Percentiles rank a stretch among this genome's conserved stretches.
Evolutionary conservation across 2,329 filamentous ascomycete species (phyloP).

Genomic region (Sporothrix globosa): DNA sequence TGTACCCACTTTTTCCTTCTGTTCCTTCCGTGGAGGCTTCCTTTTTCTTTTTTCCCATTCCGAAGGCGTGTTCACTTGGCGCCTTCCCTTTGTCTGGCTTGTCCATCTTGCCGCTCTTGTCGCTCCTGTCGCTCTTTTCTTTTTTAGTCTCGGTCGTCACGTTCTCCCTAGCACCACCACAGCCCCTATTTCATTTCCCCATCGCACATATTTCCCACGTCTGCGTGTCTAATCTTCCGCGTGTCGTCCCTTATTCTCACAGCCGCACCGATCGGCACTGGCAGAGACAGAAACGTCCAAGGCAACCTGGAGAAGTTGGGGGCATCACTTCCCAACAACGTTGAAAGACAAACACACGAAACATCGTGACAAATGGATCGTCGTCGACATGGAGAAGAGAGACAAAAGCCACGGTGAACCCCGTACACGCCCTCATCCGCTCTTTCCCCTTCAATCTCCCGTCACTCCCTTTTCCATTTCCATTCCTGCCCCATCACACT

Average conservation of each 20-base stretch:
- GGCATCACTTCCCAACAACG: not conserved
- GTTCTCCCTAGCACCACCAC: slow-evolving; percentile 9
- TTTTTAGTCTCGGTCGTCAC: slow-evolving; percentile 1
- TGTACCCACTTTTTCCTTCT: slow-evolving; percentile 18
- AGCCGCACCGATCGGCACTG: slow-evolving; percentile 18
- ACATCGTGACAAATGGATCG: slow-evolving; percentile 18
- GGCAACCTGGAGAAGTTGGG: not conserved
- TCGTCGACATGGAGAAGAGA: slow-evolving; percentile 18
- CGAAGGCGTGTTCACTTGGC: too few species aligned
- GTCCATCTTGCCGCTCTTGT: too few species aligned
- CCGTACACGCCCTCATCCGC: slow-evolving; percentile 9
- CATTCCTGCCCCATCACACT: slow-evolving; percentile 17
- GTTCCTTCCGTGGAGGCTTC: not conserved
- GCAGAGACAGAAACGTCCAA: not conserved
- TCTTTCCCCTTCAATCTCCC: slow-evolving; percentile 3
- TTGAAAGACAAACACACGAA: not conserved
- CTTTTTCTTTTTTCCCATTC: slow-evolving; percentile 10
- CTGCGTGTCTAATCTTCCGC: slow-evolving; percentile 12
- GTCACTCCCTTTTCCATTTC: not conserved
- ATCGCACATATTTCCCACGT: not conserved
- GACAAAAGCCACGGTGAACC: slow-evolving; percentile 13
- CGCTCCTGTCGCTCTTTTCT: not conserved
- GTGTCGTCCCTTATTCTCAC: slow-evolving; percentile 5
- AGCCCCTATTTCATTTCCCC: not conserved
- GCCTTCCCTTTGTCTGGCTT: not conserved